Conservation (phyloP, 179 eudicot species). For the Drosera spatulata region DNA sequence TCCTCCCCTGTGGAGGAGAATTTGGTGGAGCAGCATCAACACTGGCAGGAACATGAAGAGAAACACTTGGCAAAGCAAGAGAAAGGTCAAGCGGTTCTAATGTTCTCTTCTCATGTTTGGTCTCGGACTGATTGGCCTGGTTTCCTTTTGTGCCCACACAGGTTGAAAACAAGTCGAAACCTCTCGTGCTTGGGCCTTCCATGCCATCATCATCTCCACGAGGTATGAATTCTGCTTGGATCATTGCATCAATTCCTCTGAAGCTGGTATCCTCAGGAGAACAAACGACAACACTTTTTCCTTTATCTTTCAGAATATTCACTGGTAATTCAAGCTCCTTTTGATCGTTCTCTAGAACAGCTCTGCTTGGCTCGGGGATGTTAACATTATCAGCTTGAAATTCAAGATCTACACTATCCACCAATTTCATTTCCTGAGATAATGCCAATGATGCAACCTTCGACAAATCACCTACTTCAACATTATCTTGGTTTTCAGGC, state of each 20-base stretch:
- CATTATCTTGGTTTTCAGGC: constrained; percentile 12
- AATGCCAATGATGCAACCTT: constrained; percentile 5
- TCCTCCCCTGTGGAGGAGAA: constrained; percentile 78
- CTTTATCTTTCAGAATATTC: constrained; percentile 52
- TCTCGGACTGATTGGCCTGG: constrained; percentile 16
- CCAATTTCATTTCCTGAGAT: constrained; percentile 13
- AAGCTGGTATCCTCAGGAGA: constrained; percentile 24
- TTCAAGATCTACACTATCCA: constrained; percentile 26
- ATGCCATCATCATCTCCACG: constrained; percentile 28
- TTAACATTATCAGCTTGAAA: constrained; percentile 17
- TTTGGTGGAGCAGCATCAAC: constrained; percentile 46
- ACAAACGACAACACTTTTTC: constrained; percentile 54
- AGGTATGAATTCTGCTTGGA: constrained; percentile 27
- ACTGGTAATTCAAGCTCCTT: constrained; percentile 19
- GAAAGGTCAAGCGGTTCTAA: constrained; percentile 82
- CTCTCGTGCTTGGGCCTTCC: constrained; percentile 70
- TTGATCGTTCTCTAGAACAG: constrained; percentile 14
- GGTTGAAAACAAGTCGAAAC: constrained; percentile 60
- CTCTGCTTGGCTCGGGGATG: constrained; percentile 22
- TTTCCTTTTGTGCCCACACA: constrained; percentile 49
- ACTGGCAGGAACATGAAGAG: constrained; percentile 48
- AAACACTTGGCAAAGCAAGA: constrained; percentile 75
- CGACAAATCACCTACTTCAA: constrained; percentile 9
- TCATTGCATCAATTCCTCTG: constrained; percentile 24
- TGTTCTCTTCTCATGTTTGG: constrained; percentile 47